phyloP scores from a whole-genome alignment of 371 early-diverging fungal species.

The Zopfochytrium polystomum region DNA sequence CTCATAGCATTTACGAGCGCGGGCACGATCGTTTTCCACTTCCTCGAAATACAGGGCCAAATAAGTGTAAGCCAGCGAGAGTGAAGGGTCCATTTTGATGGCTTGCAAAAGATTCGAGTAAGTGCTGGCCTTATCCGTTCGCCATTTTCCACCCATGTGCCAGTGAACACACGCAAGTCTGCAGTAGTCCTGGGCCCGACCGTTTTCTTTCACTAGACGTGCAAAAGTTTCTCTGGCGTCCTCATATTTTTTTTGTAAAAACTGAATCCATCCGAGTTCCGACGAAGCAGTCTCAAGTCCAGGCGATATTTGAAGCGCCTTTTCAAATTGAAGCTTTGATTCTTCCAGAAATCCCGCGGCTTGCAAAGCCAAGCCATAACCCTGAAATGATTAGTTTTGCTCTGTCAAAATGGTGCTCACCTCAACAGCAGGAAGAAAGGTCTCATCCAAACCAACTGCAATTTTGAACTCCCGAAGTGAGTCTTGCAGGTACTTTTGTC shows the following conservation, averaged over 20 bases:
- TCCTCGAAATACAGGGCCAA: conserved; percentile 78
- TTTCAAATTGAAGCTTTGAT: conserved; percentile 4
- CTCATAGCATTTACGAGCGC: conserved; percentile 79
- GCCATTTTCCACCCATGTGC: conserved; percentile 63
- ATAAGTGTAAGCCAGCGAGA: conserved; percentile 68
- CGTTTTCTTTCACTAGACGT: conserved; percentile 50
- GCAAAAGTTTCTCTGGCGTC: conserved; percentile 56
- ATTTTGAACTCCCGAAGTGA: no score
- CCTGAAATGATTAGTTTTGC: no score
- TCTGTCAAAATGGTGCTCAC: no score
- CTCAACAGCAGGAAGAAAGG: no score
- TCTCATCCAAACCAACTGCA: no score
- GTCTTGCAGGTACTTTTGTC: no score
- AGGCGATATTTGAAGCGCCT: conserved; percentile 52
- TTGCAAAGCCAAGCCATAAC: no score
- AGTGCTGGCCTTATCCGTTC: conserved; percentile 58
- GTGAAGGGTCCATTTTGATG: conserved; percentile 66
- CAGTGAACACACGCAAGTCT: conserved; percentile 77
- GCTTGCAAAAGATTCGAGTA: conserved; percentile 63
- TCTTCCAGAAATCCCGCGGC: no score
- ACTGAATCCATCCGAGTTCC: conserved; percentile 54
- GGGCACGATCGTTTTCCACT: conserved; percentile 58
- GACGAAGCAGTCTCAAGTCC: conserved; percentile 50
- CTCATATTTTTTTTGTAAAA: conserved; percentile 49
- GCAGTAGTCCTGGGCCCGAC: conserved; percentile 57